phyloP scores from a whole-genome alignment of 1,284 basidiomycete genomes.

The Athelia sp. region DNA sequence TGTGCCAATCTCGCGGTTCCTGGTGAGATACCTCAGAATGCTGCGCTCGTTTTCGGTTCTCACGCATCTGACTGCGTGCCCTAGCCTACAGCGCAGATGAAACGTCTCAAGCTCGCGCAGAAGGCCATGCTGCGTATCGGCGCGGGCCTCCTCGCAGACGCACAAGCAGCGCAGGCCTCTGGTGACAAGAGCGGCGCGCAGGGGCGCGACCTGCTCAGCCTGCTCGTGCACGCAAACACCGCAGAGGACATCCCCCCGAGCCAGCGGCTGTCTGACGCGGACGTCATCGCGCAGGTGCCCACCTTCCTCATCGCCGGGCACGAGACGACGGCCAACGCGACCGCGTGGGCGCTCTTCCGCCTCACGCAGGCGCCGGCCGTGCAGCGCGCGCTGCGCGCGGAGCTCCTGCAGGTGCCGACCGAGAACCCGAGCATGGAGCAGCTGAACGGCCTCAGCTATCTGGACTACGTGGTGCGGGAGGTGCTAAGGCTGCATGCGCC shows the following conservation, averaged over 20 bases:
- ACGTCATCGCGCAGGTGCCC: constrained; percentile 32
- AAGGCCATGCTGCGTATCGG: neutral
- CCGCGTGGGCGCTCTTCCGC: constrained; percentile 42
- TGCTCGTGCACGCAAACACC: neutral
- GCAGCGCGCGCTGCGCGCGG: constrained; percentile 40
- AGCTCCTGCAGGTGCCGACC: constrained; percentile 22
- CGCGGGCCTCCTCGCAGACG: neutral
- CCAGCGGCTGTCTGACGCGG: constrained; percentile 11
- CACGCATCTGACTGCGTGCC: neutral
- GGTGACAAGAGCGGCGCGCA: neutral
- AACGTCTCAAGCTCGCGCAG: neutral
- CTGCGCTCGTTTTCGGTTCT: neutral
- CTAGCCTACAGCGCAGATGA: neutral
- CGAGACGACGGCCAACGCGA: constrained; percentile 28
- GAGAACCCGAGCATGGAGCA: constrained; percentile 24
- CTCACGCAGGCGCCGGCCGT: constrained; percentile 33
- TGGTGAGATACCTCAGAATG: neutral
- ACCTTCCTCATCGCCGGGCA: constrained; percentile 37
- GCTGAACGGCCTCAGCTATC: constrained; percentile 25
- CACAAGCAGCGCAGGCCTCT: neutral
- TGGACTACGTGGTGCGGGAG: constrained; percentile 28
- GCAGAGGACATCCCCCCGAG: neutral
- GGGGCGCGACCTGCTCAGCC: neutral
- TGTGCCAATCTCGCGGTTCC: neutral
- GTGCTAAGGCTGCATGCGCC: constrained; percentile 17